A percentile compares a stretch with the other conserved stretches of the same genome.
Conservation (phyloP, 1,284 basidiomycete species). For the Tetrapyrgos nigripes region DNA sequence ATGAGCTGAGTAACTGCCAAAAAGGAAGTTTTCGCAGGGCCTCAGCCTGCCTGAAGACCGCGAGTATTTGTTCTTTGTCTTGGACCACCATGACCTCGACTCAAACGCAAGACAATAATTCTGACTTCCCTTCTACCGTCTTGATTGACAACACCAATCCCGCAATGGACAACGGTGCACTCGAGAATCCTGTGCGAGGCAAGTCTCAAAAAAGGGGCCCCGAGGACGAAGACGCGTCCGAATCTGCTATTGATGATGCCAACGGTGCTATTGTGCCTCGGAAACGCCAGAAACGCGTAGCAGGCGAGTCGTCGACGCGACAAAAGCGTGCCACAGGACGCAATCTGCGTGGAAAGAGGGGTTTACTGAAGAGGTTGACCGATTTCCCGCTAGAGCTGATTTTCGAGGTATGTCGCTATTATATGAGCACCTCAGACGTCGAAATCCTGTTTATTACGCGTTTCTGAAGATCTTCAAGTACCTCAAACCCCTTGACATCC, state of each 20-base stretch:
- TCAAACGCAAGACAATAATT: background rate
- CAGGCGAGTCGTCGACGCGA: background rate
- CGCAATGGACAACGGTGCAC: background rate
- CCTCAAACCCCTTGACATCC: slow-evolving; percentile 24
- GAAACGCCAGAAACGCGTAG: background rate
- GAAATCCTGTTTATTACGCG: background rate
- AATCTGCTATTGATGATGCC: background rate
- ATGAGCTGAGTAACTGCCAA: background rate
- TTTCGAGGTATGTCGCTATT: slow-evolving; percentile 1
- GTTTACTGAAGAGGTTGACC: slow-evolving; percentile 2
- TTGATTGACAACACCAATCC: background rate
- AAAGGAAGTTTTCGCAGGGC: too few species aligned
- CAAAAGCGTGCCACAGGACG: background rate
- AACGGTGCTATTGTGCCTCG: background rate
- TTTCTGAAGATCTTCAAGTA: slow-evolving; percentile 18
- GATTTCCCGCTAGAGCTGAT: slow-evolving; percentile 10
- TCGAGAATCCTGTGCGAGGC: background rate
- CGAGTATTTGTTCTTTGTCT: background rate
- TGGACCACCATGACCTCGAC: background rate
- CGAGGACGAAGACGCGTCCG: background rate
- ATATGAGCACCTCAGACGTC: too few species aligned
- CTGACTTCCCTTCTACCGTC: background rate
- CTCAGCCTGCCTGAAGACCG: too few species aligned
- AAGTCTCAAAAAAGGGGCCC: background rate
- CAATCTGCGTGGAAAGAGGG: slow-evolving; percentile 2